phyloP scores from a whole-genome alignment of 768 basidiomycete genomes.

The Rhizopogon rudus region DNA sequence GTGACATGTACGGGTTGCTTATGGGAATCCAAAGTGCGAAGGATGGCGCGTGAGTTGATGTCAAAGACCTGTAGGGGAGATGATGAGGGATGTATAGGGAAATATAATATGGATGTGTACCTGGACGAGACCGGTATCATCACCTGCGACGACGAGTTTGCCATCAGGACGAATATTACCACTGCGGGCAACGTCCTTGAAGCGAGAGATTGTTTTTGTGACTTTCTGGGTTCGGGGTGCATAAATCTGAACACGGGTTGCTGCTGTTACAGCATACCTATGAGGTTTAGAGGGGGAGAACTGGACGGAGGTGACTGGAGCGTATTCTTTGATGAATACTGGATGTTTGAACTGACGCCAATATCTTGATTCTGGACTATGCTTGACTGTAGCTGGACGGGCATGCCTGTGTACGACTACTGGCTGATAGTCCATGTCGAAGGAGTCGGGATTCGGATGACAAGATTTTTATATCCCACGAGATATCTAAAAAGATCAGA shows the following conservation, averaged over 20 bases:
- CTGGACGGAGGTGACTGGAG: constrained; percentile 91
- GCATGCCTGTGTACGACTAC: constrained; percentile 58
- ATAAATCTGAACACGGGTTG: constrained; percentile 91
- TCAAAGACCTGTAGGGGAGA: constrained; percentile 69
- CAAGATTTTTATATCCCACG: constrained; percentile 9
- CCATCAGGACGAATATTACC: constrained; percentile 90
- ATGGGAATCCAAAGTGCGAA: constrained; percentile 88
- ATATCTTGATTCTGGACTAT: constrained; percentile 70
- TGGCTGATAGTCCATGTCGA: constrained; percentile 76
- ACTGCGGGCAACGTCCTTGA: constrained; percentile 92
- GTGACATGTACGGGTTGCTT: constrained; percentile 96
- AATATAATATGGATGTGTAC: constrained; percentile 22
- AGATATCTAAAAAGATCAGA: constrained; percentile 12
- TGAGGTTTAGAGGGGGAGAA: constrained; percentile 87
- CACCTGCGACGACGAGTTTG: constrained; percentile 91
- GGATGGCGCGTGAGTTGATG: constrained; percentile 86
- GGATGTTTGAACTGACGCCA: constrained; percentile 88
- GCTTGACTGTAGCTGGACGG: constrained; percentile 53
- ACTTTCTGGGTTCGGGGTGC: constrained; percentile 95
- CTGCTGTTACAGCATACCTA: constrained; percentile 92
- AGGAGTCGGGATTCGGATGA: constrained; percentile 15
- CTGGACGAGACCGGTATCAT: constrained; percentile 88
- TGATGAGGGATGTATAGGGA: constrained; percentile 1
- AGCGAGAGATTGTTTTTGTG: constrained; percentile 92
- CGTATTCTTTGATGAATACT: constrained; percentile 96